Evolutionary conservation across 2,329 filamentous ascomycete genomes (phyloP).

Genomic region (Ceratocystis cacaofunesta): DNA sequence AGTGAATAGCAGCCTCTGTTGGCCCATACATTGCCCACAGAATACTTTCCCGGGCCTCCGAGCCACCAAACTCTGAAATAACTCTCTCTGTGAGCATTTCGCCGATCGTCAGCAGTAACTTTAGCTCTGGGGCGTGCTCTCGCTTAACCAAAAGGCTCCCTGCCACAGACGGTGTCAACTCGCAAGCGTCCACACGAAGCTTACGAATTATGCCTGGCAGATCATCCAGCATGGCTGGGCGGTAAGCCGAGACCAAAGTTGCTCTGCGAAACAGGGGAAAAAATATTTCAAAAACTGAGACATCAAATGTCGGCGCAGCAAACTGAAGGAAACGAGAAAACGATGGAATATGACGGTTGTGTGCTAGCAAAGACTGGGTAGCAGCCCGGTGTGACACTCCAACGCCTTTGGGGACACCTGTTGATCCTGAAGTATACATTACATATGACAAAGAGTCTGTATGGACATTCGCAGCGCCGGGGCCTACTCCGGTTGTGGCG

Average conservation of each 20-base stretch:
- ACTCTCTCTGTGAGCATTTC: constrained; percentile 78
- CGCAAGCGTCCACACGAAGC: constrained; percentile 65
- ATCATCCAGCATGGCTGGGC: constrained; percentile 57
- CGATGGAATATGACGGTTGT: constrained; percentile 58
- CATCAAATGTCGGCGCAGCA: constrained; percentile 83
- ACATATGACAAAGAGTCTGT: constrained; percentile 56
- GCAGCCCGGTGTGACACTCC: constrained; percentile 64
- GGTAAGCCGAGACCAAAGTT: constrained; percentile 58
- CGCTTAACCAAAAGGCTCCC: constrained; percentile 59
- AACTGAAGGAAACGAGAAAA: constrained; percentile 82
- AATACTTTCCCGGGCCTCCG: constrained; percentile 39
- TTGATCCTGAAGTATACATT: constrained; percentile 88
- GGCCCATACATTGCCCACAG: constrained; percentile 91
- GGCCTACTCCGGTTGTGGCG: background rate
- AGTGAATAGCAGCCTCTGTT: constrained; percentile 85
- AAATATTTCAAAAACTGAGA: constrained; percentile 90
- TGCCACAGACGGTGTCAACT: constrained; percentile 78
- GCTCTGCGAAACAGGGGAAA: constrained; percentile 62
- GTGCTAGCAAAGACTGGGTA: constrained; percentile 68
- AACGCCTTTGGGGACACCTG: constrained; percentile 79
- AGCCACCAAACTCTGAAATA: constrained; percentile 62
- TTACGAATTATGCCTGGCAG: constrained; percentile 50
- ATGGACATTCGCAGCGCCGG: background rate
- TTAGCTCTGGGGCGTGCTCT: constrained; percentile 49
- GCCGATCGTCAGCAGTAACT: constrained; percentile 69